These are phyloP conservation scores for Tylopilus subfusipes DNA, from an alignment of 768 basidiomycete genomes.

Conservation along the genomic window DNA sequence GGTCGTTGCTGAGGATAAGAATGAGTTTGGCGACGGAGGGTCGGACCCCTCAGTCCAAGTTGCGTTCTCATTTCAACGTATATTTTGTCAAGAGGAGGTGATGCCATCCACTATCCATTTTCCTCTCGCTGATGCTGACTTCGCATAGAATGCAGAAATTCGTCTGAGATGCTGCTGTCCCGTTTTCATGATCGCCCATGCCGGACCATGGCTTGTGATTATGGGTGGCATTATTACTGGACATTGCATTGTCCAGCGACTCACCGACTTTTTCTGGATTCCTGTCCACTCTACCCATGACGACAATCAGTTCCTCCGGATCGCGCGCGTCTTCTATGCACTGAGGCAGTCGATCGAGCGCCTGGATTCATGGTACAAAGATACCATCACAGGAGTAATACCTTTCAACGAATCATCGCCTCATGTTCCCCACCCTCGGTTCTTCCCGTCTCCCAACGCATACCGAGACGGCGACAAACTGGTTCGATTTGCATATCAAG, in stretches of 20 bases:
- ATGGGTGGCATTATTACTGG: slow-evolving; percentile 31
- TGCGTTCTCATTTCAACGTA: slow-evolving; percentile 18
- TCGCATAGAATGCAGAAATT: slow-evolving; percentile 8
- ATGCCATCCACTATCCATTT: background rate
- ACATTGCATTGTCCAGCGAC: slow-evolving; percentile 30
- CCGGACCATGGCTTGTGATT: no score
- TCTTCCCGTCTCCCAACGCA: slow-evolving; percentile 18
- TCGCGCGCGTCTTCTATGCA: slow-evolving; percentile 22
- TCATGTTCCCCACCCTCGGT: slow-evolving; percentile 9
- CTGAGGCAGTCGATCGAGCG: slow-evolving; percentile 13
- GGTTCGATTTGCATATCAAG: slow-evolving; percentile 20
- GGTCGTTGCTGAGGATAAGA: no score
- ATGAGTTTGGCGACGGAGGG: no score
- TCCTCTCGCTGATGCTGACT: background rate
- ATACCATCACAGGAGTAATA: background rate
- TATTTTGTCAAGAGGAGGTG: slow-evolving; percentile 14
- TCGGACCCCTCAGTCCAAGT: slow-evolving; percentile 33
- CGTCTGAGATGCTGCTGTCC: slow-evolving; percentile 27
- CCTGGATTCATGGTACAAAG: slow-evolving; percentile 23
- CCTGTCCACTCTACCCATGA: slow-evolving; percentile 15
- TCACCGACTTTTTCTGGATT: slow-evolving; percentile 34
- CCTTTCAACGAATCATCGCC: background rate
- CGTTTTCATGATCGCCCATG: no score
- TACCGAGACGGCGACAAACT: background rate
- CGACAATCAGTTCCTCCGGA: slow-evolving; percentile 8